These are phyloP conservation scores for Paracoccidioides brasiliensis DNA, from an alignment of 2,329 filamentous ascomycete genomes.

Conservation along the genomic window DNA sequence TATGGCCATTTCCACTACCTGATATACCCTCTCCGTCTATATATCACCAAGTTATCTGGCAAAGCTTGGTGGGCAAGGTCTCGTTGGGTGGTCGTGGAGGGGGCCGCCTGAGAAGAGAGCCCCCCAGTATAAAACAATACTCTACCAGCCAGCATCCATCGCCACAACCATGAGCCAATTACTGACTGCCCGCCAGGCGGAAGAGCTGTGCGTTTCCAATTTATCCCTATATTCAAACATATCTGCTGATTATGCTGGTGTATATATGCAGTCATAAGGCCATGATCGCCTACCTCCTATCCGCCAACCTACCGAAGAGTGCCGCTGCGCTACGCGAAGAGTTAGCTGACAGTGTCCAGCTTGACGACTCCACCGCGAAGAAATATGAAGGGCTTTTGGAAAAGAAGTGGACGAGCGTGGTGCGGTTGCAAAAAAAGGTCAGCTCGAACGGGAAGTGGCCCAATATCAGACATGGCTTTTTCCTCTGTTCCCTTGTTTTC, in stretches of 20 bases:
- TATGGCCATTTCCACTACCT: not conserved
- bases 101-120: not conserved
- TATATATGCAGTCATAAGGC: conserved; percentile 62
- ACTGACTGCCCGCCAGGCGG: conserved; percentile 67
- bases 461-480: not conserved
- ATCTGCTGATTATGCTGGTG: conserved; percentile 8
- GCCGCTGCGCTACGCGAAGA: conserved; percentile 65
- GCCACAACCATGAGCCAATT: conserved; percentile 52
- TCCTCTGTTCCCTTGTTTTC: not conserved
- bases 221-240: not conserved
- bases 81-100: conserved; percentile 5
- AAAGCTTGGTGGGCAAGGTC: not conserved
- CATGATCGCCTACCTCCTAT: conserved; percentile 75
- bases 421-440: conserved; percentile 90
- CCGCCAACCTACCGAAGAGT: conserved; percentile 56
- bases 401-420: conserved; percentile 97
- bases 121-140: not conserved
- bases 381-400: conserved; percentile 90
- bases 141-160: not conserved
- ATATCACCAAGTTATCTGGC: not conserved
- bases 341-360: conserved; percentile 52
- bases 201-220: conserved; percentile 25
- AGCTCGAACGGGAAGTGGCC: conserved; percentile 5
- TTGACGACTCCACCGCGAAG: conserved; percentile 71
- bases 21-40: not conserved